Base-by-base conservation (phyloP, 176 grass and related monocot species). In the Puccinellia tenuiflora region DNA sequence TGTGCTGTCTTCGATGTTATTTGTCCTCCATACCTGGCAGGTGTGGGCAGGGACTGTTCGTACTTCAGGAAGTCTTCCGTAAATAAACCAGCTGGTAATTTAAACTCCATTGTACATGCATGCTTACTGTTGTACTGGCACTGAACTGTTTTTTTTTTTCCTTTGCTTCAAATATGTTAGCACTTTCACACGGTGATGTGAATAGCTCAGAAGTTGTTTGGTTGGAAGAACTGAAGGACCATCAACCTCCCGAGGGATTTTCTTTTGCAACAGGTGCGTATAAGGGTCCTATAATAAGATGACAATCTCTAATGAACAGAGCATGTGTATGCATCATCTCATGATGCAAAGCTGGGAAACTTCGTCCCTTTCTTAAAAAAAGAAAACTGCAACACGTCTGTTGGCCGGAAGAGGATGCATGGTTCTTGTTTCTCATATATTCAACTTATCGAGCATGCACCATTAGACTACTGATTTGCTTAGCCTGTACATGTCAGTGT, bases 1-100 rank as follows among this genome's bases (percentile, higher is more conserved):
- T 97, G 91, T 75, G 94, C 91, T 66, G 85, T 97, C 61, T 88
- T 97, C 15, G 91, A 97, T 14, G 72, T 97, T 75, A 80, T 97
- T 62, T 88, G 89, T 53, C 94, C 94, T 17, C 89, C 91, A 24
- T 97, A 97, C 47, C 88, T 75, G 71, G 43, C 94, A 22, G 86
- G 91, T 46, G 89, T 53, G 94, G 91, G 25, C 9, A 71, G 91
- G 26, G 84, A 97, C 52, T 97, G 91, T 75, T 91, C 91, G 17
- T 97, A 94, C 85, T 97, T 85, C 76, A 79, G 77, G 35, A 97
- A 92, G 48, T 90, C 71, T 60, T 76, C 54, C 13, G 22, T 63
- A 40, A 93, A 67, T 18, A 57, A 86, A 48, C n/a, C 53, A 69
- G 30, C 79, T 38, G 90, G 93, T 96, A 89, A 40, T 60, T 77